Evolutionary conservation across 1,139 yeast genomes (phyloP).

Genomic region (Magnusiomyces tetraspermus): DNA sequence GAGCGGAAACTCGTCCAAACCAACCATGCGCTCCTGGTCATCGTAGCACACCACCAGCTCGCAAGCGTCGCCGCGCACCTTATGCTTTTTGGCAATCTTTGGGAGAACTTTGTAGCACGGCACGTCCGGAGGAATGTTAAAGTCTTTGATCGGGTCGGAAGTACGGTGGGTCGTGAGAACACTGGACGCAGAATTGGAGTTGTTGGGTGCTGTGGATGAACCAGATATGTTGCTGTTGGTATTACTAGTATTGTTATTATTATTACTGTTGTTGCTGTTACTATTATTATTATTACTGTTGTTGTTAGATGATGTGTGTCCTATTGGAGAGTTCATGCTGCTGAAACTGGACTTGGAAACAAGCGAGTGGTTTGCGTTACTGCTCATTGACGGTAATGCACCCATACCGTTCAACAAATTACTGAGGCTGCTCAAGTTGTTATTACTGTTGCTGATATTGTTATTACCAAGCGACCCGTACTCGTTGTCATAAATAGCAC

Average conservation of each 20-base stretch:
- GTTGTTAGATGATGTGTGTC: background rate
- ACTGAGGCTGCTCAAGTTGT: background rate
- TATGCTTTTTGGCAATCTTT: constrained; percentile 82
- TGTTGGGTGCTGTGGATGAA: background rate
- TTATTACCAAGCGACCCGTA: background rate
- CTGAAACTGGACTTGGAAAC: background rate
- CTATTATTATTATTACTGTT: background rate
- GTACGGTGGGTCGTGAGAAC: background rate
- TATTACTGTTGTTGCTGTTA: background rate
- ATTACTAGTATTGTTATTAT: background rate
- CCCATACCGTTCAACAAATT: background rate
- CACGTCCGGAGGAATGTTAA: constrained; percentile 43
- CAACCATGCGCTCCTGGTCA: constrained; percentile 77
- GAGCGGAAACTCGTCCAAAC: constrained; percentile 82
- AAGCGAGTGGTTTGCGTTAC: background rate
- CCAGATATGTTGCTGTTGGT: background rate
- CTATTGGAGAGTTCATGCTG: background rate
- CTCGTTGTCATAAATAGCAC: background rate
- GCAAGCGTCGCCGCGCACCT: constrained; percentile 67
- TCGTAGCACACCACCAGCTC: constrained; percentile 87
- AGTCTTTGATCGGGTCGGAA: constrained; percentile 9
- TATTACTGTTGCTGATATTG: constrained; percentile 5
- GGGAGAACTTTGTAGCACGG: constrained; percentile 84
- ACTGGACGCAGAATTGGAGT: background rate
- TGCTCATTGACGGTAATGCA: background rate